Evolutionary conservation across 140 eudicot species (phyloP), one percentile per base, ranked within the genome.

Genomic region (Cichorium intybus): DNA sequence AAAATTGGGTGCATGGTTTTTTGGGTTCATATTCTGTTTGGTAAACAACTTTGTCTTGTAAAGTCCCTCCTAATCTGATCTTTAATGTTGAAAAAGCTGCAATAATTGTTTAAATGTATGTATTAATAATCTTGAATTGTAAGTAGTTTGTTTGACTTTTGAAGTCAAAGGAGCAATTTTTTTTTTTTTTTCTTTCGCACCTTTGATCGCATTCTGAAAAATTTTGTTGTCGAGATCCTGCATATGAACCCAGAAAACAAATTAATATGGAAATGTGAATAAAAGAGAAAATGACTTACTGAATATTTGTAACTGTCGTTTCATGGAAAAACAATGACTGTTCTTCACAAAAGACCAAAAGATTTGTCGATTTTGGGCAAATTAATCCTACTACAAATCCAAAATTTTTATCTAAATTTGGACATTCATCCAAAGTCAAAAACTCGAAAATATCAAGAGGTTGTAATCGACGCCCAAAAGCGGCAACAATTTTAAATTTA

Each of bases 31-130:
- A 69, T 51, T 75, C 87, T 8, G 85, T 83, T 77, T 87, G 80
- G 68, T 87, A 87, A 64, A 77, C 71, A 59, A 91, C 82, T 69
- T 77, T 87, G 64, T 91, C 95, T 81, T 88, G 96, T 75, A 92
- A 76, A 49, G 89, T 81, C 52, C 98, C 96, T 48, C 98, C 98
- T 64, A 92, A 78, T 82, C 96, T 88, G 35, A 92, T 85, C 89
- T 88, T 88, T 68, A 92, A 64, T 37, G 89, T 81, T 37, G 95
- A 83, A 77, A 92, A 92, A 14, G 95, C 97, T 89, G 85, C 88
- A 80, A 22, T 4, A 52, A 27, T 39, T 60, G 60, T 28, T 39
- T 28, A 75, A 46, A 67, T 39, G 37, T 59, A 66, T 18, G 18
- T 15, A 5, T 14, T 15, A 43, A 15, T 31, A 31, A 5, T 37